Base-by-base conservation (phyloP, 306 rosid genomes). In the Pyrus communis region DNA sequence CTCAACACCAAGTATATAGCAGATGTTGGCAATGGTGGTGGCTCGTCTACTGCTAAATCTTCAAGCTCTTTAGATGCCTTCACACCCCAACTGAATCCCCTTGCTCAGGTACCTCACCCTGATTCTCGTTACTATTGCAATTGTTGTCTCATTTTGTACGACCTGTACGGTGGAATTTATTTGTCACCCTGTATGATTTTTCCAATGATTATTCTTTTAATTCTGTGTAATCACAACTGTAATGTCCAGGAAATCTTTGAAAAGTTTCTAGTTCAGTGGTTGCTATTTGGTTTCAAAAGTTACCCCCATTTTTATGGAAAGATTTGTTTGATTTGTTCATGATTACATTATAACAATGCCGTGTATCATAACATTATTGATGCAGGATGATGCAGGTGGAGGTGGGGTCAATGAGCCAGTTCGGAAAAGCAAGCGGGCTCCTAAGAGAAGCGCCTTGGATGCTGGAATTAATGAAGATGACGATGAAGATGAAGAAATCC, bases 341-440 rank as follows among this genome's bases (percentile, higher is more conserved):
- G n/a, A 46, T 31, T 61, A 22, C 63, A n/a, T 9, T 22, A 2
- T 58, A 59, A 15, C 45, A 33, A 23, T 74, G 28, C 49, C 7
- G 7, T 73, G 27, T 31, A 9, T 73, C 30, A 7, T 35, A 15
- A 38, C 61, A 27, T 58, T 55, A 43, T 55, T 74, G 75, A 11
- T 79, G 60, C 78, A 85, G 88, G 84, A 72, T 61, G 76, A 73
- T 75, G 14, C 22, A 69, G 75, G 62, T 77, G 85, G 69, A 5
- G 79, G 52, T 59, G 43, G 74, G 25, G 54, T 78, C 23, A 60
- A 68, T 8, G 86, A 82, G 60, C 67, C 71, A 21, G 83, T 73
- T 63, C 79, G 83, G 35, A 84, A 84, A 72, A 82, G 85, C 82
- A 87, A 80, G 61, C 71, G 86, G 59, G 70, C 78, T 79, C 77